These are phyloP conservation scores for Euphorbia neoarborescens DNA, from an alignment of 441 rosid species.

Conservation along the genomic window DNA sequence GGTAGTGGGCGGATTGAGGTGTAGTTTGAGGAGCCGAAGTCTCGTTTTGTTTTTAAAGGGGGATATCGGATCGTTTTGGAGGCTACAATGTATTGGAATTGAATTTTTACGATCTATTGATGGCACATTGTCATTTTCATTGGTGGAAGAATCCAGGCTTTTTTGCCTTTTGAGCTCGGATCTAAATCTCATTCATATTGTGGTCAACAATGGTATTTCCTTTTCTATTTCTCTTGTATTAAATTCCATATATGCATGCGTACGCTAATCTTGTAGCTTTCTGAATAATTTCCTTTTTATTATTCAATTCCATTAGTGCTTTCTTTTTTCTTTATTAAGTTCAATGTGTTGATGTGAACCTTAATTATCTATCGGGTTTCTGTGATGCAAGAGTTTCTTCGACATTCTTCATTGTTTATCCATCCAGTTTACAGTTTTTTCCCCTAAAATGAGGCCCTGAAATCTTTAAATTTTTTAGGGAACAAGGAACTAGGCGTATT, in stretches of 20 bases:
- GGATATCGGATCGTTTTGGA: conserved; percentile 13
- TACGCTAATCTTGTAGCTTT: not conserved
- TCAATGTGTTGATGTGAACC: not conserved
- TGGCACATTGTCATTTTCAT: conserved; percentile 17
- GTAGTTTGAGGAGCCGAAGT: not conserved
- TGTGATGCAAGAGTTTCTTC: not conserved
- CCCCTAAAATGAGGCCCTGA: not conserved
- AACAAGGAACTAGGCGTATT: not conserved
- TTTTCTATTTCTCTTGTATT: conserved; percentile 4
- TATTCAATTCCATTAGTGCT: no score
- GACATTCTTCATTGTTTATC: not conserved
- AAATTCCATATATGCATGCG: not conserved
- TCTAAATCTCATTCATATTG: conserved; percentile 21
- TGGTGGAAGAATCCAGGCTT: conserved; percentile 22
- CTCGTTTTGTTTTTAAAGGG: conserved; percentile 2
- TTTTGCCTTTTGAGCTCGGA: conserved; percentile 18
- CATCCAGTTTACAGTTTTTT: not conserved
- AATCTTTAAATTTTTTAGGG: not conserved
- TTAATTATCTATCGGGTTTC: not conserved
- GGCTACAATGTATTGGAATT: conserved; percentile 5
- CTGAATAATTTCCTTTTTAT: not conserved
- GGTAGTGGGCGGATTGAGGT: conserved; percentile 7
- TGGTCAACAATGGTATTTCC: conserved; percentile 27
- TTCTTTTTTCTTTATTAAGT: not conserved
- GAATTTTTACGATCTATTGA: not conserved